These are phyloP conservation scores for Leavenworthia alabamica DNA, from an alignment of 345 rosid species.

Conservation along the genomic window DNA sequence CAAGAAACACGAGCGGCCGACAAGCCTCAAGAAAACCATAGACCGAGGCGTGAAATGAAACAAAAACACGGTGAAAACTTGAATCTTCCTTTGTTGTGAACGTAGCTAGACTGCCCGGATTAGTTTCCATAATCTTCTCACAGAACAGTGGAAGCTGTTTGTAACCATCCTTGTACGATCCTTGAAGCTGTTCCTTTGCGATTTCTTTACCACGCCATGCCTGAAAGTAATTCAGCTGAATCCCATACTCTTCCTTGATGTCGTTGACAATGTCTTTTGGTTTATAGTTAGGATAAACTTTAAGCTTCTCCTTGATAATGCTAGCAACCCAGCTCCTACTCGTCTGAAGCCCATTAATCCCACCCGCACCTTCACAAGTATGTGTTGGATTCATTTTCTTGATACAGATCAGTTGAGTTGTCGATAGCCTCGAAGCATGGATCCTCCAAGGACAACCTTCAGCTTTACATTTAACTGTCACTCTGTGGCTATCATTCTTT, in stretches of 20 bases:
- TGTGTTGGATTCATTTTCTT: conserved; percentile 86
- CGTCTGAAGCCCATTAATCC: conserved; percentile 71
- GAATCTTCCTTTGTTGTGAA: conserved; percentile 88
- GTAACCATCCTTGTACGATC: conserved; percentile 87
- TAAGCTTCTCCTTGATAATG: conserved; percentile 83
- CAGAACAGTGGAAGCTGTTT: conserved; percentile 71
- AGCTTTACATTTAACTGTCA: conserved; percentile 91
- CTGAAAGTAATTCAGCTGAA: conserved; percentile 83
- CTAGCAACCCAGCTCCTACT: conserved; percentile 95
- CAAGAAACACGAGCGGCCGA: conserved; percentile 87
- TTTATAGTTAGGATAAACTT: conserved; percentile 72
- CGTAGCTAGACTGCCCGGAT: conserved; percentile 80
- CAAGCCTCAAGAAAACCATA: conserved; percentile 75
- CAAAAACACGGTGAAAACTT: conserved; percentile 86
- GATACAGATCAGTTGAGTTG: conserved; percentile 82
- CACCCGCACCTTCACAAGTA: conserved; percentile 76
- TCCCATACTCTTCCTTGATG: conserved; percentile 80
- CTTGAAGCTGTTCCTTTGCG: conserved; percentile 93
- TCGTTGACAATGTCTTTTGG: conserved; percentile 89
- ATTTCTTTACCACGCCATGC: conserved; percentile 98
- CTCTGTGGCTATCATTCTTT: conserved; percentile 93
- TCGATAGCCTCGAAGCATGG: conserved; percentile 84
- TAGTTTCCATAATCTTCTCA: conserved; percentile 74
- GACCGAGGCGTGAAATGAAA: conserved; percentile 74
- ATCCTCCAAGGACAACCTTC: conserved; percentile 98